Base-by-base conservation (phyloP, 176 grass and related monocot genomes). In the Lolium perenne region DNA sequence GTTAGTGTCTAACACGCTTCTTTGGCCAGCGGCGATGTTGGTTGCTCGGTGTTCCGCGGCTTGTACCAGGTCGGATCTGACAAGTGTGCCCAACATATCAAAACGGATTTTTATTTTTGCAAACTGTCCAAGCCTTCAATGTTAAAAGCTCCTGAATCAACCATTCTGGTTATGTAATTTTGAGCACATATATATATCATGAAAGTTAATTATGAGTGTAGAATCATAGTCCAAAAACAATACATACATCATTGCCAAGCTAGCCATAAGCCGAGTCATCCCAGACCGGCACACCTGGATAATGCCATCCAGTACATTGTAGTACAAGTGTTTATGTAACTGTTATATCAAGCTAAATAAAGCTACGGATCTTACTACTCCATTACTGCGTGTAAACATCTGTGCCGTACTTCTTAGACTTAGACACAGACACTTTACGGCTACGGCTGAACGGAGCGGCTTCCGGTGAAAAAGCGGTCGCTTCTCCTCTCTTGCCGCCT, bases 401-500 rank as follows among this genome's bases (percentile, higher is more conserved):
- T 32, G 4, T 55, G 8, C 49, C 26, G 49, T 76, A 55, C 8
- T 25, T 35, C 15, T 50, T 55, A 54, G 74, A 53, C 48, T 1
- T 35, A 35, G 32, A 35, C 32, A 35, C 73, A 18, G 73, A 18
- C 4, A 18, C 74, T 38, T 55, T 29, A 76, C 49, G 74, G 16
- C 74, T 76, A 53, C 49, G 74, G 49, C 23, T 49, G 48, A 76
- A 51, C 26, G 73, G 71, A 16, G 4, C 7, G 21, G 0, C 73
- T 35, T 75, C 46, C 48, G 72, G 72, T 18, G 47, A 26, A 10
- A 51, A 75, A 22, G 22, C 23, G 46, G 23, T 2, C 23, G 23
- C 14, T 54, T 54, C 47, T 35, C 73, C 73, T 53, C 49, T 76
- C 3, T 54, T 89, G 40, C 90, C 92, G 26, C 88, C 84, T 14